phyloP scores from a whole-genome alignment of 805 yeast genomes.

The Saturnispora kantuleensis region DNA sequence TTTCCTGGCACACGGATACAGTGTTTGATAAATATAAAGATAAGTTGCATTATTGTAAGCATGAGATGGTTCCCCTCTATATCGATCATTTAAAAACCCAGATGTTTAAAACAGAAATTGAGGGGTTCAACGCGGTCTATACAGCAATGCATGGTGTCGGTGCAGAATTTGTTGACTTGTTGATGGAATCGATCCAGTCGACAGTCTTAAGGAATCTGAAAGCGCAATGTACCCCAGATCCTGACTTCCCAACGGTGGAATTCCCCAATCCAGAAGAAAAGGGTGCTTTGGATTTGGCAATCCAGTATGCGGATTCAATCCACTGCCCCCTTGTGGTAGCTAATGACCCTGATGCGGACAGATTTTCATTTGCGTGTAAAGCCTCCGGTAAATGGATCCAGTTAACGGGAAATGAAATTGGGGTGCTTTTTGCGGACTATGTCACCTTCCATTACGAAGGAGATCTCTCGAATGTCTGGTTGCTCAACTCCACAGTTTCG shows the following conservation, averaged over 20 bases:
- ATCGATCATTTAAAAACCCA: conserved; percentile 21
- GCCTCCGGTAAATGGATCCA: conserved; percentile 54
- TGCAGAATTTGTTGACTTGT: conserved; percentile 40
- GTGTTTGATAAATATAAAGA: conserved; percentile 16
- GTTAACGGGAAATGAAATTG: conserved; percentile 86
- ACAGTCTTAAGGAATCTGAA: conserved; percentile 19
- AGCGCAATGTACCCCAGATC: conserved; percentile 70
- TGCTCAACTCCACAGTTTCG: conserved; percentile 86
- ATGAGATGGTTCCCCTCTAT: conserved; percentile 35
- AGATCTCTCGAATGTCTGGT: conserved; percentile 32
- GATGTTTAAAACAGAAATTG: conserved; percentile 26
- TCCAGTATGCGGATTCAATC: conserved; percentile 42
- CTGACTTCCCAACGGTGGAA: conserved; percentile 72
- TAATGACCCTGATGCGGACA: conserved; percentile 95
- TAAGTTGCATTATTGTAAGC: conserved; percentile 31
- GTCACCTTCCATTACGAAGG: conserved; percentile 25
- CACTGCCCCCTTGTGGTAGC: conserved; percentile 57
- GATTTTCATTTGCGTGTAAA: conserved; percentile 75
- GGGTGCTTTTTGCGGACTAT: conserved; percentile 69
- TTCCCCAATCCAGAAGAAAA: conserved; percentile 96
- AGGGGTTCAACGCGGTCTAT: conserved; percentile 51
- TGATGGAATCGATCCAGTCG: conserved; percentile 25
- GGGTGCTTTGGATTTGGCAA: conserved; percentile 77
- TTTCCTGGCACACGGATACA: conserved; percentile 25
- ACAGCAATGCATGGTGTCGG: conserved; percentile 98